A percentile compares a stretch with the other conserved stretches of the same genome.
phyloP scores from a whole-genome alignment of 2,329 filamentous ascomycete genomes.

The Pseudogymnoascus sp. region DNA sequence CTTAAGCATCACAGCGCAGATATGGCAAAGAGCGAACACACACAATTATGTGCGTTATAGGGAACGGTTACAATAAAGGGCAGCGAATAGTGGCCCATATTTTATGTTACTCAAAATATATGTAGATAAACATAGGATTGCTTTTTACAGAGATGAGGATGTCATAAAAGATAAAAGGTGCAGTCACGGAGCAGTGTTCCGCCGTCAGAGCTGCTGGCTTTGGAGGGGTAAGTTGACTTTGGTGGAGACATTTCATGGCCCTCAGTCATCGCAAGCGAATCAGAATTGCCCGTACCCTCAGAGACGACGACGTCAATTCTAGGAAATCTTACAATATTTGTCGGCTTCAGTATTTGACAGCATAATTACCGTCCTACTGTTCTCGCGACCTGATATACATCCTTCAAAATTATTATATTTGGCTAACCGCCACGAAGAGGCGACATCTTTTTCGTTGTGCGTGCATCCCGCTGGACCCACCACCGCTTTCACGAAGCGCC shows the following conservation, averaged over 20 bases:
- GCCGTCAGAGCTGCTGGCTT: neutral
- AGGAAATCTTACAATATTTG: slow-evolving; percentile 3
- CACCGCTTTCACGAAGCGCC: slow-evolving; percentile 8
- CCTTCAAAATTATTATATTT: neutral
- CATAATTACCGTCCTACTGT: neutral
- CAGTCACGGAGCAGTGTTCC: neutral
- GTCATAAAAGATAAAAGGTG: slow-evolving; percentile 1
- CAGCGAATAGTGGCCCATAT: neutral
- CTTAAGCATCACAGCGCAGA: neutral
- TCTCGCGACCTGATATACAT: neutral
- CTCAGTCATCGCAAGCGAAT: slow-evolving; percentile 1
- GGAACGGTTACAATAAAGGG: slow-evolving; percentile 1
- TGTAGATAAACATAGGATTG: neutral
- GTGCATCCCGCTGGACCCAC: slow-evolving; percentile 6
- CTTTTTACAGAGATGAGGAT: neutral
- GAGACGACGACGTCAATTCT: slow-evolving; percentile 1
- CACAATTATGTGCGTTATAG: neutral
- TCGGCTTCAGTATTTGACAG: neutral
- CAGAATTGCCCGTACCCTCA: neutral
- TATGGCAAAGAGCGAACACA: neutral
- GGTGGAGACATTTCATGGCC: neutral
- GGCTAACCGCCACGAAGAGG: neutral
- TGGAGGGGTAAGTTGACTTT: slow-evolving; percentile 8
- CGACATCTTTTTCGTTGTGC: slow-evolving; percentile 7
- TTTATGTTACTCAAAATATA: slow-evolving; percentile 3